Percentiles rank a stretch among this genome's conserved stretches.
Conservation (phyloP, 2,329 filamentous ascomycete species). For the Fusarium heterosporum region DNA sequence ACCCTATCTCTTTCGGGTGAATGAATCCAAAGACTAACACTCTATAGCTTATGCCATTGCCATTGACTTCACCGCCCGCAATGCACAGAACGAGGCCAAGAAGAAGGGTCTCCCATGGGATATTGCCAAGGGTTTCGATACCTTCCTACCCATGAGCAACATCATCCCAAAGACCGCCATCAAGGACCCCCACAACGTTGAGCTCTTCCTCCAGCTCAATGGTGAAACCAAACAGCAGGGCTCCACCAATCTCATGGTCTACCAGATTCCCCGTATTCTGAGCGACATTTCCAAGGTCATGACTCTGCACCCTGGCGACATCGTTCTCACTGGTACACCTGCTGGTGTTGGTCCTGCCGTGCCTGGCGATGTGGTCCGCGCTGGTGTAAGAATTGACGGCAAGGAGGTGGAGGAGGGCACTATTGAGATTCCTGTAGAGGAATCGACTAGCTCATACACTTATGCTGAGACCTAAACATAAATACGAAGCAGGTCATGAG, state of each 20-base stretch:
- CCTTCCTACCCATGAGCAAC: constrained; percentile 88
- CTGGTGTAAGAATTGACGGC: constrained; percentile 82
- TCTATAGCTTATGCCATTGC: constrained; percentile 81
- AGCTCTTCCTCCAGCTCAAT: constrained; percentile 89
- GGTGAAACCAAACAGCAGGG: constrained; percentile 82
- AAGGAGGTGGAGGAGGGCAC: constrained; percentile 86
- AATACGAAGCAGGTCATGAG: background rate
- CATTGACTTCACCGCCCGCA: constrained; percentile 98
- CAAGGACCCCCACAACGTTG: constrained; percentile 86
- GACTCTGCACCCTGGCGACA: constrained; percentile 90
- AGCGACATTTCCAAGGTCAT: constrained; percentile 95
- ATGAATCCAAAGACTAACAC: constrained; percentile 10
- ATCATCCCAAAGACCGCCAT: constrained; percentile 84
- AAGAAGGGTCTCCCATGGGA: constrained; percentile 94
- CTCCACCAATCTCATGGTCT: constrained; percentile 94
- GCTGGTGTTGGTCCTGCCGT: constrained; percentile 92
- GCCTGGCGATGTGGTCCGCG: constrained; percentile 87
- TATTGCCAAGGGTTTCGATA: constrained; percentile 98
- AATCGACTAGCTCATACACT: constrained; percentile 80
- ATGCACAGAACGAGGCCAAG: constrained; percentile 96
- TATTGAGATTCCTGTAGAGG: constrained; percentile 85
- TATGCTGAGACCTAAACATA: constrained; percentile 75
- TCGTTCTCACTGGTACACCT: constrained; percentile 95
- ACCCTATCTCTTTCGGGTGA: background rate
- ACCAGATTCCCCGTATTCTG: constrained; percentile 86